These are phyloP conservation scores for Podila horticola DNA, from an alignment of 192 early-diverging fungal genomes.

Conservation along the genomic window DNA sequence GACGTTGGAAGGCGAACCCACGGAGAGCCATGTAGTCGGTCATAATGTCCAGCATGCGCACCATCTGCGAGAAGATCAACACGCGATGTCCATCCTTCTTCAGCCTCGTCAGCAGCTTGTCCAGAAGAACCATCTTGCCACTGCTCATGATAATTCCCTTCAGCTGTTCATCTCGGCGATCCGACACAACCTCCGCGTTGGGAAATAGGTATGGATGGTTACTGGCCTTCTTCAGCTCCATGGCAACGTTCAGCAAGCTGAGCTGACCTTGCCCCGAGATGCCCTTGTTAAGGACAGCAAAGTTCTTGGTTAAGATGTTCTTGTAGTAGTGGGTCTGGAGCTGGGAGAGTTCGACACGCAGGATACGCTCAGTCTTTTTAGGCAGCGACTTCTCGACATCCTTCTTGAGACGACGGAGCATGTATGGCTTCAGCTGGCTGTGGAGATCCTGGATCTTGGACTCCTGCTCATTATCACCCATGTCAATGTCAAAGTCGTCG, in stretches of 20 bases:
- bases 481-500: slow-evolving; percentile 84
- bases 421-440: slow-evolving; percentile 82
- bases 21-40: slow-evolving; percentile 92
- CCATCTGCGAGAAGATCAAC: slow-evolving; percentile 98
- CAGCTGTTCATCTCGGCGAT: slow-evolving; percentile 76
- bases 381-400: slow-evolving; percentile 98
- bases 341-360: slow-evolving; percentile 91
- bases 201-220: slow-evolving; percentile 97
- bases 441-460: slow-evolving; percentile 90
- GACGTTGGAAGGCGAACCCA: slow-evolving; percentile 89
- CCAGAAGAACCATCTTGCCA: slow-evolving; percentile 98
- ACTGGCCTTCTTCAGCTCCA: slow-evolving; percentile 96
- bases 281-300: slow-evolving; percentile 83
- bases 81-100: slow-evolving; percentile 95
- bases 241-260: slow-evolving; percentile 93
- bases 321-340: slow-evolving; percentile 96
- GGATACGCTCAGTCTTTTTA: slow-evolving; percentile 94
- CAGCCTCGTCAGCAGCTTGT: slow-evolving; percentile 92
- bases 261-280: slow-evolving; percentile 72
- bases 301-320: slow-evolving; percentile 94
- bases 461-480: slow-evolving; percentile 76
- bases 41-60: slow-evolving; percentile 96
- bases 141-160: slow-evolving; percentile 88
- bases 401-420: slow-evolving; percentile 96
- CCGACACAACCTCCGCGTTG: slow-evolving; percentile 72